Percentiles rank a stretch among this genome's conserved stretches.
Evolutionary conservation across 768 basidiomycete genomes (phyloP).

Genomic region (Inosperma sp.): DNA sequence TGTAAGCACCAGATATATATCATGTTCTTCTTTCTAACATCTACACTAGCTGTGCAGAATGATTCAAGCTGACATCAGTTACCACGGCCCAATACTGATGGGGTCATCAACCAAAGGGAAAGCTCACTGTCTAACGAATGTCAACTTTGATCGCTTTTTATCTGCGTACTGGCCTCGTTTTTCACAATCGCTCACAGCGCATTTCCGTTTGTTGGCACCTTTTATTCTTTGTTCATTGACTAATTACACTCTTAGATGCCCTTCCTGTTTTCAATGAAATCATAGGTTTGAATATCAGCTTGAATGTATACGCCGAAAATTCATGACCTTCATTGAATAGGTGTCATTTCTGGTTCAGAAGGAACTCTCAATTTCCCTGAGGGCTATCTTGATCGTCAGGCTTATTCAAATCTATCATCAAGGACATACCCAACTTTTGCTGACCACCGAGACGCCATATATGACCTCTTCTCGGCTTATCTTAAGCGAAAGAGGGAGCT

Average conservation of each 20-base stretch:
- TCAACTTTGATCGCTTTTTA: slow-evolving; percentile 48
- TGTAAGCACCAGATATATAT: slow-evolving; percentile 32
- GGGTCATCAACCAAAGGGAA: too few relatives aligned
- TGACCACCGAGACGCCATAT: slow-evolving; percentile 42
- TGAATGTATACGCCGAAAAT: neutral
- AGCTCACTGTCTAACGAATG: slow-evolving; percentile 3
- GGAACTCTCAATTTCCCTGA: slow-evolving; percentile 32
- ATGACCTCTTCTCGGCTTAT: slow-evolving; percentile 52
- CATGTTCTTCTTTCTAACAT: neutral
- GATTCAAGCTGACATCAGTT: slow-evolving; percentile 43
- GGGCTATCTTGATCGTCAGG: slow-evolving; percentile 38
- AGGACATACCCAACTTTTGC: slow-evolving; percentile 55
- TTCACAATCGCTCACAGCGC: slow-evolving; percentile 43
- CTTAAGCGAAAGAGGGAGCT: slow-evolving; percentile 38
- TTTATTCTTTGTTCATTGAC: neutral
- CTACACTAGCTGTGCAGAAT: slow-evolving; percentile 42
- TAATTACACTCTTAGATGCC: slow-evolving; percentile 41
- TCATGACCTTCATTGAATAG: slow-evolving; percentile 29
- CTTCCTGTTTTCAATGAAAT: slow-evolving; percentile 61
- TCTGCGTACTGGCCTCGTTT: slow-evolving; percentile 50
- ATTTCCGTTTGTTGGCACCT: neutral
- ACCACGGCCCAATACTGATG: too few relatives aligned
- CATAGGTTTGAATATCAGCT: slow-evolving; percentile 42
- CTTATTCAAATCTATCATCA: slow-evolving; percentile 46
- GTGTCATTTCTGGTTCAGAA: slow-evolving; percentile 70